A percentile compares a stretch with the other conserved stretches of the same genome.
Evolutionary conservation across 331 rosid genomes (phyloP).

Genomic region (Quercus lobata): DNA sequence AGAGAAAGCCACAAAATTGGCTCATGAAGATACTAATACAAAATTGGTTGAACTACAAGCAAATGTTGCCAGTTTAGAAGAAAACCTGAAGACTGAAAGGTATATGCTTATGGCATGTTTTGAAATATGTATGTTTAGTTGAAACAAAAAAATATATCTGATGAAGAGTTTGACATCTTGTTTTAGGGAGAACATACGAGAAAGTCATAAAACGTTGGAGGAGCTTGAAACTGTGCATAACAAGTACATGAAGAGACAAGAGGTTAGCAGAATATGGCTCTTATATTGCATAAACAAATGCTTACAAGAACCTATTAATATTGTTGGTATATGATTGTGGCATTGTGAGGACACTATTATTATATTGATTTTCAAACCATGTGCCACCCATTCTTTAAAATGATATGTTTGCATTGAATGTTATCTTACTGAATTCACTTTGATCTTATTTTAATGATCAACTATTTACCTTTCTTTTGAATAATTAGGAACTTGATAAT

Average conservation of each 20-base stretch:
- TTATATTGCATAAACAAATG: neutral
- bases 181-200: constrained; percentile 75
- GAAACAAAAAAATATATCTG: neutral
- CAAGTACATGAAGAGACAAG: constrained; percentile 59
- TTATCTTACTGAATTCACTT: neutral
- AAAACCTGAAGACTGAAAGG: constrained; percentile 75
- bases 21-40: constrained; percentile 57
- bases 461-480: constrained; percentile 1
- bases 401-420: neutral
- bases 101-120: constrained; percentile 1
- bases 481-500: constrained; percentile 67
- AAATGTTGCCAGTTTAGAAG: constrained; percentile 54
- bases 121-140: neutral
- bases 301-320: constrained; percentile 1
- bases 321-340: neutral
- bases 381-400: neutral
- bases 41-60: constrained; percentile 55
- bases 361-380: neutral
- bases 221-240: constrained; percentile 80
- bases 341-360: neutral
- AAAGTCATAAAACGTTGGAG: constrained; percentile 54
- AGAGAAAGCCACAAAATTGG: constrained; percentile 83
- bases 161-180: constrained; percentile 11
- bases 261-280: constrained; percentile 48
- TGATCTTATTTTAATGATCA: constrained; percentile 3